These are phyloP conservation scores for Chytriomyces sp. DNA, from an alignment of 192 early-diverging fungal species.

Conservation along the genomic window DNA sequence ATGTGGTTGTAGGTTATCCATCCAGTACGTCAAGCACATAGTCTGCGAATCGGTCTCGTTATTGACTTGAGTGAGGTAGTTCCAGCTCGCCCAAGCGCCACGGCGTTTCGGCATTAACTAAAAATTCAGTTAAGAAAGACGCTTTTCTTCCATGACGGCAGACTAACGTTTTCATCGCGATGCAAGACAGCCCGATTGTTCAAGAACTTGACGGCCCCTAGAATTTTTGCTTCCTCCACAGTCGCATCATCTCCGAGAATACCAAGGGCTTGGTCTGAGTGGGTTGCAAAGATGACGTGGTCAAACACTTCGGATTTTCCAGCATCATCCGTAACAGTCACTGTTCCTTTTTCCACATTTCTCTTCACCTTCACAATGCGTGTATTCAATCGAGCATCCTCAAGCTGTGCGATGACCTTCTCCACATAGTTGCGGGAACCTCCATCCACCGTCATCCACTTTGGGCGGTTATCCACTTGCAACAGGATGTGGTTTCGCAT, in stretches of 20 bases:
- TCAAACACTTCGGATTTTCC: conserved; percentile 51
- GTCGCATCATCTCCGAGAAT: conserved; percentile 60
- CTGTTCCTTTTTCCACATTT: neutral
- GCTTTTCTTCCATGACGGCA: neutral
- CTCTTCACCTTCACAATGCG: conserved; percentile 40
- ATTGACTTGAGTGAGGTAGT: conserved; percentile 50
- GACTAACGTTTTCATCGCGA: conserved; percentile 45
- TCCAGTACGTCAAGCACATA: conserved; percentile 65
- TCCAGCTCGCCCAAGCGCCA: conserved; percentile 59
- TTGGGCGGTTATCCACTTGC: conserved; percentile 51
- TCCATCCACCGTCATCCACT: conserved; percentile 60
- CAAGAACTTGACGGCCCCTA: conserved; percentile 51
- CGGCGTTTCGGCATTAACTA: conserved; percentile 59
- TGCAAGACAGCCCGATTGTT: conserved; percentile 59
- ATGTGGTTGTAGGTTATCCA: conserved; percentile 63
- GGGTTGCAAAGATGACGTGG: conserved; percentile 62
- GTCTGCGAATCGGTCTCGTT: conserved; percentile 31
- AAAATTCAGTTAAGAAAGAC: neutral
- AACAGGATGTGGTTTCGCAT: conserved; percentile 65
- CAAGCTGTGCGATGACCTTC: conserved; percentile 36
- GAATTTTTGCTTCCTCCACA: conserved; percentile 46
- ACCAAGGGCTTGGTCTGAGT: conserved; percentile 58
- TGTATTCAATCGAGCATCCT: conserved; percentile 43
- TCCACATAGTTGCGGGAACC: conserved; percentile 54
- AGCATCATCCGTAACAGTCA: conserved; percentile 37